These are phyloP conservation scores for Ophiostoma himal-ulmi DNA, from an alignment of 2,329 filamentous ascomycete species.

Conservation along the genomic window DNA sequence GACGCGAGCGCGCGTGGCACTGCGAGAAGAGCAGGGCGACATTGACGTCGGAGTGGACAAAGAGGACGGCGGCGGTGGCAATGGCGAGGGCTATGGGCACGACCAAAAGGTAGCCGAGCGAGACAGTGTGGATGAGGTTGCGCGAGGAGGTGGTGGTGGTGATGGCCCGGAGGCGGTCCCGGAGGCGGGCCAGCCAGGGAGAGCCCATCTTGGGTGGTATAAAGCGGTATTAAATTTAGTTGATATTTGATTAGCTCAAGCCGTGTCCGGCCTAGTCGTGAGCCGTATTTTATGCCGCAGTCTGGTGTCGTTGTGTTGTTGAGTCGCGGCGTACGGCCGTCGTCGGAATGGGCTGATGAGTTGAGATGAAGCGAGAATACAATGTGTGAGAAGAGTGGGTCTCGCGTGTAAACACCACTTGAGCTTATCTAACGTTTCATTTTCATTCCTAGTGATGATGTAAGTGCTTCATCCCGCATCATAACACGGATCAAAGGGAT, in stretches of 20 bases:
- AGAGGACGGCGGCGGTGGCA: conserved; percentile 39
- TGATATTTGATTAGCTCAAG: neutral
- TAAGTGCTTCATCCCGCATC: neutral
- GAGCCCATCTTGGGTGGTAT: neutral
- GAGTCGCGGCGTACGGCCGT: neutral
- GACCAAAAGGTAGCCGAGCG: conserved; percentile 47
- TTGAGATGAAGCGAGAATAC: neutral
- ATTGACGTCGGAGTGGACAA: conserved; percentile 46
- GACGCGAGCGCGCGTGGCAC: conserved; percentile 44
- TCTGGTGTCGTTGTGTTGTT: neutral
- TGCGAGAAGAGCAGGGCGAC: conserved; percentile 48
- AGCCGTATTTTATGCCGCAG: too few relatives aligned
- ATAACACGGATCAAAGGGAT: neutral
- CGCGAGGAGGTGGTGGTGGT: neutral
- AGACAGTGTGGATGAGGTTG: conserved; percentile 22
- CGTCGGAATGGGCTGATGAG: neutral
- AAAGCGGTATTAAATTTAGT: neutral
- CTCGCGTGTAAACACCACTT: neutral
- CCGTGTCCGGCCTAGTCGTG: neutral
- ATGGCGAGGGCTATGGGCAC: conserved; percentile 45
- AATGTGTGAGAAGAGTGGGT: neutral
- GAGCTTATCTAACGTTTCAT: neutral
- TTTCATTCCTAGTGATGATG: neutral
- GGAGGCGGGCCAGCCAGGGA: neutral
- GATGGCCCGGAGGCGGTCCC: conserved; percentile 9